Base-by-base conservation (phyloP, 176 grass and related monocot genomes). In the Rhynchospora pubera region DNA sequence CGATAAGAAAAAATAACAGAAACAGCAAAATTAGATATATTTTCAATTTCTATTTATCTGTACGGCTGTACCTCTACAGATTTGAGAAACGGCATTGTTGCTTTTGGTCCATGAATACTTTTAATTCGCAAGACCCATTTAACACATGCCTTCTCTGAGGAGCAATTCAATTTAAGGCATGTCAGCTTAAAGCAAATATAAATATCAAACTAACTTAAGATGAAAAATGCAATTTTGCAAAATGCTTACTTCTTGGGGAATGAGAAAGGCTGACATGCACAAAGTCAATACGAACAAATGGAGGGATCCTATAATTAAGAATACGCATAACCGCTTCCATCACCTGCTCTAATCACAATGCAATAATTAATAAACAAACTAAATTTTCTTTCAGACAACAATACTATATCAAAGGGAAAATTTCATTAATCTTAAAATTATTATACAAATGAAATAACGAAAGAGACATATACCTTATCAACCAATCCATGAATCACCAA, bases 401-500 rank as follows among this genome's bases (percentile, higher is more conserved):
- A 0, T 55, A 55, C 46, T 76, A 30, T 32, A 55, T 76, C 2
- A 76, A 53, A 30, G 6, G 47, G 7, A 77, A 62, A 85, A 85
- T 71, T 74, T 39, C 30, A 69, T 16, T 22, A 64, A 45, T 56
- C 59, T 62, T 64, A 48, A 69, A 50, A 61, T 70, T 58, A 85
- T 85, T 63, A 32, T 78, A 57, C 51, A 51, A 32, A 65, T 53
- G 82, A 52, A 79, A 82, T 23, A 88, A 84, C 53, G 57, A 85
- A 28, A 72, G 58, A 82, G 72, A 86, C 43, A 82, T 13, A 43
- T 79, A 98, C 95, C 95, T 94, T 91, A 86, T 98, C 95, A 30
- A 97, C 95, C 10, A 94, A 73, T 21, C 90, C 95, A 91, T 93
- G 95, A 80, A 98, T 98, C 70, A 98, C 92, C 86, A 98, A 72